Base-by-base conservation (phyloP, 1,284 basidiomycete species). In the Cryptococcus sp. region DNA sequence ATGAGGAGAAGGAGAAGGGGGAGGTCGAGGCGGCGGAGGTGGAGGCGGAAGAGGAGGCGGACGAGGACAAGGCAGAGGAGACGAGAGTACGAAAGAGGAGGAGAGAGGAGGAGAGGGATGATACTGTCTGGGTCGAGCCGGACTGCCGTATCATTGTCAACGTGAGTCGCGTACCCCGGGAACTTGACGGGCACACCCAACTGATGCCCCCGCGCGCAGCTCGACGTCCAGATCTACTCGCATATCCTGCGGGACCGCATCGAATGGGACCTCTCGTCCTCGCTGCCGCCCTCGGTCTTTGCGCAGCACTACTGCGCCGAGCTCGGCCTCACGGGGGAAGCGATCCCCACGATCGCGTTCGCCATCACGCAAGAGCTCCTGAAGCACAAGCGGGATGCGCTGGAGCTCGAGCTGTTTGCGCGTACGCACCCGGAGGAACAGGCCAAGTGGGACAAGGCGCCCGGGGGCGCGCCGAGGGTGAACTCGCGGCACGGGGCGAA, bases 251-350 rank as follows among this genome's bases (percentile, higher is more conserved):
- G 88, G 56, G 95, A 98, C 78, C 89, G 94, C 63, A 90, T 98
- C 67, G 96, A 98, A 78, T 98, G 96, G 96, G 95, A 98, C 76
- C 82, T 98, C 7, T 84, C 91, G 35, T 97, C 94, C 0, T 83
- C 88, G 0, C 83, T 98, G 16, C 94, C 93, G 0, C 95, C 95
- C 0, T 88, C 95, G 70, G 81, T 80, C 1, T 98, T 98, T 69
- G 85, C 95, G 0, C 77, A 79, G 38, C 85, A 84, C 56, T 87
- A 97, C 49, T 92, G 89, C 68, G 77, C 82, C 38, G 95, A 98
- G 65, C 83, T 98, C 8, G 93, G 92, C 2, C 82, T 98, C 1
- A 82, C 87, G 0, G 89, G 91, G 28, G 92, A 96, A 73, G 91
- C 93, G 0, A 76, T 87, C 12, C 89, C 93, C 3, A 82, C 98